Conservation (phyloP, 1,284 basidiomycete genomes). For the Sanghuangporus weigelae region DNA sequence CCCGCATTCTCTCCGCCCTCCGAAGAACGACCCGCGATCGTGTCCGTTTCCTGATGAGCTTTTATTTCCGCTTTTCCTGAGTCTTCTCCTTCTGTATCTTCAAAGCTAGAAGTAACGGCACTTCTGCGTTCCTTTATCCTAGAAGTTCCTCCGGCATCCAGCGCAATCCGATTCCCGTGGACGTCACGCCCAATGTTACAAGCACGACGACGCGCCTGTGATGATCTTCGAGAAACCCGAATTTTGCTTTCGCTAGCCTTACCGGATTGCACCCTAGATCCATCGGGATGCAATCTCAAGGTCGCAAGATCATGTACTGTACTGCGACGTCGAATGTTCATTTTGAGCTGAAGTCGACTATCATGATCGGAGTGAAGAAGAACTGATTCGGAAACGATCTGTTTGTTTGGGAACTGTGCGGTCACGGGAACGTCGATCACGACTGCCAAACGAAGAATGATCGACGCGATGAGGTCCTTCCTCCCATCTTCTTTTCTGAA, state of each 20-base stretch:
- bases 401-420: background rate
- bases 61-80: conserved; percentile 25
- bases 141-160: conserved; percentile 36
- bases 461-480: no score
- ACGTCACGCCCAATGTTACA: conserved; percentile 31
- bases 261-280: conserved; percentile 47
- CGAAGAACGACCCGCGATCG: conserved; percentile 7
- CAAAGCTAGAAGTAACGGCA: background rate
- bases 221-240: background rate
- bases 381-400: background rate
- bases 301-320: conserved; percentile 56
- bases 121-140: conserved; percentile 21
- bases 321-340: conserved; percentile 42
- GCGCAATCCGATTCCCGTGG: conserved; percentile 41
- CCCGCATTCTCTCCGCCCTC: conserved; percentile 4
- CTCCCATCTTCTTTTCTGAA: no score
- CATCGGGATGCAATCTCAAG: conserved; percentile 55
- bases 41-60: conserved; percentile 21
- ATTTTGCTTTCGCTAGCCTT: conserved; percentile 20
- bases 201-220: conserved; percentile 21
- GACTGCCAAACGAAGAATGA: no score
- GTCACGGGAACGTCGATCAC: background rate
- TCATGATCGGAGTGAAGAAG: background rate
- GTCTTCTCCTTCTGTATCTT: conserved; percentile 21
- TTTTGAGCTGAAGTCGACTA: conserved; percentile 19